Conservation (phyloP, 495 filamentous ascomycete species). For the Thermochaetoides thermophila region DNA sequence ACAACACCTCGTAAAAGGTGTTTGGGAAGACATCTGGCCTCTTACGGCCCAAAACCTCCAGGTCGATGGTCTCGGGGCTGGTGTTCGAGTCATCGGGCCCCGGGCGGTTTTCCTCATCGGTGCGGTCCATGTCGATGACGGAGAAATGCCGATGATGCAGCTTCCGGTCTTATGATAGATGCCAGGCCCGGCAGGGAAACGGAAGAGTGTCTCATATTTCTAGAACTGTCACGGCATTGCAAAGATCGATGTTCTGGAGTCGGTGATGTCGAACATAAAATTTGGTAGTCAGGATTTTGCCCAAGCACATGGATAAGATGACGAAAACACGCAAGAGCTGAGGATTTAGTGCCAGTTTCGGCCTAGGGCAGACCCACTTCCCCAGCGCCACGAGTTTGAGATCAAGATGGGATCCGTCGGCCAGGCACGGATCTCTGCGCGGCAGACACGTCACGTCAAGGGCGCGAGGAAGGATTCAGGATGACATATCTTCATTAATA, state of each 20-base stretch:
- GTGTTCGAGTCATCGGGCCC: not conserved
- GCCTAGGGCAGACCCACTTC: not conserved
- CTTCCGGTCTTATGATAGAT: too few relatives aligned
- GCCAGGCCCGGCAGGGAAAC: too few relatives aligned
- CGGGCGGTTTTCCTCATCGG: not conserved
- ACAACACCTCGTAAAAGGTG: slow-evolving; percentile 47
- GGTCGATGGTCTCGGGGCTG: slow-evolving; percentile 10
- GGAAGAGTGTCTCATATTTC: too few relatives aligned
- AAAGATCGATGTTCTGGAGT: too few relatives aligned
- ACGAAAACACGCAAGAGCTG: not conserved
- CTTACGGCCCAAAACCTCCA: slow-evolving; percentile 58
- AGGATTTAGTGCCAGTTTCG: slow-evolving; percentile 4
- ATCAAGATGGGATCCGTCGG: too few relatives aligned
- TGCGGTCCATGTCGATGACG: not conserved
- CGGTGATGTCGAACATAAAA: not conserved
- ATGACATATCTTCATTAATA: too few relatives aligned
- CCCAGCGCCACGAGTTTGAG: not conserved
- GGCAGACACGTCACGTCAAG: too few relatives aligned
- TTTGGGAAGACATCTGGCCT: slow-evolving; percentile 51
- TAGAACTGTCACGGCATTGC: too few relatives aligned
- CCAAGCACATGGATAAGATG: not conserved
- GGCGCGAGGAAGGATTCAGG: not conserved
- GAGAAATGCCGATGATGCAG: too few relatives aligned
- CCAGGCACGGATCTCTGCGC: too few relatives aligned
- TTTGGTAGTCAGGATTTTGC: slow-evolving; percentile 2